Conservation (phyloP, 208 protist species). For the Leishmania tarentolae region DNA sequence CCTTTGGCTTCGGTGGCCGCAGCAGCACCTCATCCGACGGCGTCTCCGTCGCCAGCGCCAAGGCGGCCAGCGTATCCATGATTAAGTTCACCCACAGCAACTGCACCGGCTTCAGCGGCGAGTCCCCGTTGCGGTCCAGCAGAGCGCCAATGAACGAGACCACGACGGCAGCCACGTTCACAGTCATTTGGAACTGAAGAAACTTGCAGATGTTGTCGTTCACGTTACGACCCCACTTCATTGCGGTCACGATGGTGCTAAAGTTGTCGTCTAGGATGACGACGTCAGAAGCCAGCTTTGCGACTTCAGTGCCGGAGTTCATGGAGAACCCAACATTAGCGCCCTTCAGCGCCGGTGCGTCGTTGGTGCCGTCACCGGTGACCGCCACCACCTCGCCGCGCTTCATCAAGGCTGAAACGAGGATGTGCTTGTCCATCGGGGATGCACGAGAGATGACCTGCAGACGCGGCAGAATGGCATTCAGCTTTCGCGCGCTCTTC, state of each 20-base stretch:
- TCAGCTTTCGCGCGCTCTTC: constrained; percentile 59
- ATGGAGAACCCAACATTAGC: constrained; percentile 97
- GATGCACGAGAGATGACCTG: constrained; percentile 95
- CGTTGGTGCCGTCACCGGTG: constrained; percentile 94
- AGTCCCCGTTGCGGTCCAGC: constrained; percentile 68
- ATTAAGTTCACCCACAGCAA: constrained; percentile 95
- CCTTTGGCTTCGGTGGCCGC: constrained; percentile 79
- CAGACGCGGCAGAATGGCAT: constrained; percentile 58
- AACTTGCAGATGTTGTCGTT: constrained; percentile 98
- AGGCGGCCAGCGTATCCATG: constrained; percentile 94
- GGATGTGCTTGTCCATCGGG: constrained; percentile 92
- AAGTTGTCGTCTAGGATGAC: constrained; percentile 98
- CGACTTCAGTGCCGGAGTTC: constrained; percentile 93
- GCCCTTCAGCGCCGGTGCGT: constrained; percentile 99
- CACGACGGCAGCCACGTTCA: constrained; percentile 94
- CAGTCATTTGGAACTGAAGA: constrained; percentile 98
- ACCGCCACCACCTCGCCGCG: constrained; percentile 94
- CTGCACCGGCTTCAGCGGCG: constrained; percentile 91
- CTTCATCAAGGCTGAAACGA: constrained; percentile 75
- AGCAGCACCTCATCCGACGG: constrained; percentile 75
- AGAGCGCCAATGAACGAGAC: constrained; percentile 92
- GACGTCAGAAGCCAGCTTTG: constrained; percentile 96
- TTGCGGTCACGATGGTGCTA: constrained; percentile 95
- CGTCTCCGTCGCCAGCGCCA: constrained; percentile 91
- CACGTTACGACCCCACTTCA: constrained; percentile 98